These are phyloP conservation scores for Saccharomyces hybrid DNA, from an alignment of 1,139 yeast genomes.

Conservation along the genomic window DNA sequence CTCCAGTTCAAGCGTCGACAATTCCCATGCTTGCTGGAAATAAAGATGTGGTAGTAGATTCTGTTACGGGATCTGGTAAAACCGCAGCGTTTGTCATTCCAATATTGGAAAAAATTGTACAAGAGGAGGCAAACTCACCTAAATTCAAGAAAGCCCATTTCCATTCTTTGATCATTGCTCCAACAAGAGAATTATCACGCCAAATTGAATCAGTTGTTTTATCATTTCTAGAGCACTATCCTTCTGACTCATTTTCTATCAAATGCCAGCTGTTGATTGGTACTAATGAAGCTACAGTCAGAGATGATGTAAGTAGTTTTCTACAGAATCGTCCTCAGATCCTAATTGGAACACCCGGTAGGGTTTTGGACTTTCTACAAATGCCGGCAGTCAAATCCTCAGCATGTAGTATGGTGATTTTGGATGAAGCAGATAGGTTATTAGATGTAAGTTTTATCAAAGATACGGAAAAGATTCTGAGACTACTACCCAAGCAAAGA, in stretches of 20 bases:
- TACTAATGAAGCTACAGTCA: conserved; percentile 47
- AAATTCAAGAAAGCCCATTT: conserved; percentile 52
- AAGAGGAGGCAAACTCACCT: conserved; percentile 24
- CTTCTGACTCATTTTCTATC: conserved; percentile 41
- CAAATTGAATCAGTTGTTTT: conserved; percentile 70
- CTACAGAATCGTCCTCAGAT: conserved; percentile 54
- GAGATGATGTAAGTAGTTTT: conserved; percentile 66
- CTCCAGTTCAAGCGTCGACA: conserved; percentile 96
- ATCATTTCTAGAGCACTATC: conserved; percentile 50
- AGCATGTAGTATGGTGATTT: conserved; percentile 63
- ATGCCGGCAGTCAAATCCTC: conserved; percentile 43
- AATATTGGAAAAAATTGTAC: conserved; percentile 54
- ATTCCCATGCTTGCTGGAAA: conserved; percentile 81
- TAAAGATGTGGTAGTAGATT: conserved; percentile 93
- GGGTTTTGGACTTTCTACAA: conserved; percentile 64
- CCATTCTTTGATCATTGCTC: conserved; percentile 70
- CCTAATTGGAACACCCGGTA: conserved; percentile 88
- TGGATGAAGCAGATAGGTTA: conserved; percentile 91
- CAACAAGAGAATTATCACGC: conserved; percentile 85
- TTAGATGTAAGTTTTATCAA: conserved; percentile 70
- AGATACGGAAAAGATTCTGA: conserved; percentile 60
- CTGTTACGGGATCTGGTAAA: conserved; percentile 96
- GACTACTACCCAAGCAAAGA: conserved; percentile 74
- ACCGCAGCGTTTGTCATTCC: conserved; percentile 85
- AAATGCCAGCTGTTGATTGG: conserved; percentile 75